These are phyloP conservation scores for Bacidia gigantensis DNA, from an alignment of 495 filamentous ascomycete genomes.

Conservation along the genomic window DNA sequence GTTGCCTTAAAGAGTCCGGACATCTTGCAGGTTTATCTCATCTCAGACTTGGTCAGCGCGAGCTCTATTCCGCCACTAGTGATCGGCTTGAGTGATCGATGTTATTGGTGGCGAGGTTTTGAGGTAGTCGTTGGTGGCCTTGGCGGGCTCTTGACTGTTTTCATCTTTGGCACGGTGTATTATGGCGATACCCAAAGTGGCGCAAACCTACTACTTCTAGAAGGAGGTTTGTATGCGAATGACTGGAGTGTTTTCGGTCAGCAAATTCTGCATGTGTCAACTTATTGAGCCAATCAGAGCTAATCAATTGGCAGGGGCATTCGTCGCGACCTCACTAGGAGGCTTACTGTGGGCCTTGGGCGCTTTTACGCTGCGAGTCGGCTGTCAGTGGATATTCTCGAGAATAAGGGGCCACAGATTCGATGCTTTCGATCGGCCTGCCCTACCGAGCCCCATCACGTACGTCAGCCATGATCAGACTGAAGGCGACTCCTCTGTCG, in stretches of 20 bases:
- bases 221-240: constrained; percentile 51
- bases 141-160: constrained; percentile 59
- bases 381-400: constrained; percentile 36
- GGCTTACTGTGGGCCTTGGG: constrained; percentile 54
- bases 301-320: constrained; percentile 38
- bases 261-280: constrained; percentile 1
- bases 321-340: constrained; percentile 59
- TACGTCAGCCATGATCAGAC: background rate
- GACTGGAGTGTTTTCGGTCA: constrained; percentile 61
- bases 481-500: constrained; percentile 6
- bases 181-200: constrained; percentile 52
- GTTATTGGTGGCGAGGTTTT: constrained; percentile 62
- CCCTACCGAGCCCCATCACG: constrained; percentile 1
- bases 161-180: constrained; percentile 57
- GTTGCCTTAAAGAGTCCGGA: constrained; percentile 56
- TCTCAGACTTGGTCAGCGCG: constrained; percentile 59
- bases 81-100: constrained; percentile 45
- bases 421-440: constrained; percentile 47
- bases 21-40: constrained; percentile 63
- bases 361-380: constrained; percentile 41
- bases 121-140: constrained; percentile 59
- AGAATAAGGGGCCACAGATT: constrained; percentile 41
- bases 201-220: constrained; percentile 51
- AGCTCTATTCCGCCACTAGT: constrained; percentile 54
- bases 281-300: too few species aligned